These are phyloP conservation scores for Austroboletus niveus DNA, from an alignment of 1,284 basidiomycete species.

Conservation along the genomic window DNA sequence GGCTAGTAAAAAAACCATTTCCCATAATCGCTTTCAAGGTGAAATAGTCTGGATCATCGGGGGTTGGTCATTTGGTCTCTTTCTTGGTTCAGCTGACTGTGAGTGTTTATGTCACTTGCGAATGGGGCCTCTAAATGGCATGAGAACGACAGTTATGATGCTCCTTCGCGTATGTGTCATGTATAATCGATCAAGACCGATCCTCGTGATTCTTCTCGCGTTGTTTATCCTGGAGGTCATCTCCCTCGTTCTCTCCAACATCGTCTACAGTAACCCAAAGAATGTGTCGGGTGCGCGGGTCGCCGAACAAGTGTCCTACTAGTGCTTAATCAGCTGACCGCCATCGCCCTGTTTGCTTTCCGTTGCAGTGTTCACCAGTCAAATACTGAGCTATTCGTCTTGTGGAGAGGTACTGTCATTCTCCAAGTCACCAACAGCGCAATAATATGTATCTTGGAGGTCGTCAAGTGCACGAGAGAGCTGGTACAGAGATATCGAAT, in stretches of 20 bases:
- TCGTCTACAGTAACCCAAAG: not conserved
- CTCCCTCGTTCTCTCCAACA: not conserved
- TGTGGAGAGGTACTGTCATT: too few species aligned
- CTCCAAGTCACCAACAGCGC: too few species aligned
- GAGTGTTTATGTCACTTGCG: not conserved
- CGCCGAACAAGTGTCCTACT: too few species aligned
- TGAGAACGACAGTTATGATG: not conserved
- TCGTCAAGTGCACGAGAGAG: too few species aligned
- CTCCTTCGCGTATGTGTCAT: too few species aligned
- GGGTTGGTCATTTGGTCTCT: not conserved
- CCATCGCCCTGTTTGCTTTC: too few species aligned
- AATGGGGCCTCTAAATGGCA: not conserved
- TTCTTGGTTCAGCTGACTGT: not conserved
- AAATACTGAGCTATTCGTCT: too few species aligned
- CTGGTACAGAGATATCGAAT: too few species aligned
- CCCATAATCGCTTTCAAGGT: not conserved
- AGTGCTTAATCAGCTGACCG: too few species aligned
- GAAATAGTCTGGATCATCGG: not conserved
- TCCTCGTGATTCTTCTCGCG: not conserved
- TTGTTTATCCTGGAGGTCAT: not conserved
- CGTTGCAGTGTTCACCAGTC: too few species aligned
- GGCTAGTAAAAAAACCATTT: not conserved
- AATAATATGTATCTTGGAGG: too few species aligned
- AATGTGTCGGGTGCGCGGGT: not conserved
- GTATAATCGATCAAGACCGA: not conserved